Percentiles rank a stretch among this genome's conserved stretches.
phyloP scores from a whole-genome alignment of 345 rosid species.

The Microcos paniculata region DNA sequence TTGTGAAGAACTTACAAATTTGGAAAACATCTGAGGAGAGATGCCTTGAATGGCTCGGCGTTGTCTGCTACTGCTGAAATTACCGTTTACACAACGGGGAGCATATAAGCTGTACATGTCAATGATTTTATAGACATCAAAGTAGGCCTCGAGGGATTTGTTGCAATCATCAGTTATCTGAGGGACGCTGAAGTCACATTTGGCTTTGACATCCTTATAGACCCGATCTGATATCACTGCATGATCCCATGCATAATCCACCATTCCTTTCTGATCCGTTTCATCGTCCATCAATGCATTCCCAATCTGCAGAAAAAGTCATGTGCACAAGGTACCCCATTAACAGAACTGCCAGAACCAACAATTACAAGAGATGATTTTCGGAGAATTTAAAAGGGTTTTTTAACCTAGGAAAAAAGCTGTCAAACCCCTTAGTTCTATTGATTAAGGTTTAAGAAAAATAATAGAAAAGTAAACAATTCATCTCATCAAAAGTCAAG shows the following conservation, averaged over 20 bases:
- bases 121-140: slow-evolving; percentile 43
- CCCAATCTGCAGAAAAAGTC: slow-evolving; percentile 52
- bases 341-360: neutral
- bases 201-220: slow-evolving; percentile 36
- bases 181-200: slow-evolving; percentile 51
- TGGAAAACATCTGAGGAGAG: slow-evolving; percentile 45
- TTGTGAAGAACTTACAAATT: slow-evolving; percentile 34
- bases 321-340: too few species aligned
- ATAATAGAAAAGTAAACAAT: neutral
- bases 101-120: slow-evolving; percentile 82
- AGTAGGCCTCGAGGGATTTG: slow-evolving; percentile 41
- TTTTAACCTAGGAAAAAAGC: neutral
- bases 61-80: slow-evolving; percentile 22
- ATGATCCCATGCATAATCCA: slow-evolving; percentile 80
- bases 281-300: slow-evolving; percentile 77
- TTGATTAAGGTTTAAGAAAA: neutral
- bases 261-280: slow-evolving; percentile 74
- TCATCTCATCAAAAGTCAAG: neutral
- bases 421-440: neutral
- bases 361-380: neutral
- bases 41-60: slow-evolving; percentile 33
- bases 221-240: slow-evolving; percentile 78
- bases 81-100: slow-evolving; percentile 38
- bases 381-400: neutral
- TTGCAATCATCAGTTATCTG: slow-evolving; percentile 33